Conservation (phyloP, 2,329 filamentous ascomycete genomes). For the Alternaria sp. region DNA sequence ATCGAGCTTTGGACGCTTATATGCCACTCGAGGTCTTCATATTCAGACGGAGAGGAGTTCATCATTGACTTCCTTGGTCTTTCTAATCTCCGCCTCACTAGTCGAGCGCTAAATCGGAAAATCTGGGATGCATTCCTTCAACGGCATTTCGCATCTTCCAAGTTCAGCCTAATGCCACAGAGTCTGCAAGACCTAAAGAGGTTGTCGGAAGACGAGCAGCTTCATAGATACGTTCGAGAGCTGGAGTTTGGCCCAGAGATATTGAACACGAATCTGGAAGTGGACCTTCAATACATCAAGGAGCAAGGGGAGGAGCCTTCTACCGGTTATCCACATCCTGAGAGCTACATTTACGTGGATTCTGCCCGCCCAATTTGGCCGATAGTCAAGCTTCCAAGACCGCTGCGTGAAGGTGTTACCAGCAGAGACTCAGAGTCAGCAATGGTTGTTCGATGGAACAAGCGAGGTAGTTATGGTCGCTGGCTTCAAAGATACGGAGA, state of each 20-base stretch:
- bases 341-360: neutral
- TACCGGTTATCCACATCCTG: neutral
- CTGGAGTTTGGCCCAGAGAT: neutral
- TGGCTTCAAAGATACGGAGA: constrained; percentile 2
- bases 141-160: neutral
- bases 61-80: neutral
- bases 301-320: neutral
- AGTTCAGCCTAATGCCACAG: constrained; percentile 1
- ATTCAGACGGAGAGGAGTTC: neutral
- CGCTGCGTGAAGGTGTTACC: neutral
- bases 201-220: neutral
- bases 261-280: constrained; percentile 3
- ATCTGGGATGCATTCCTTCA: neutral
- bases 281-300: neutral
- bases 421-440: neutral
- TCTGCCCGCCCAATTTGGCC: neutral
- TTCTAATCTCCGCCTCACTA: neutral
- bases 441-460: neutral
- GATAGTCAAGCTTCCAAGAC: neutral
- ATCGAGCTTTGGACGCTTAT: constrained; percentile 2
- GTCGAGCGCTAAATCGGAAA: neutral
- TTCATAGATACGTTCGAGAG: neutral
- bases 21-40: neutral
- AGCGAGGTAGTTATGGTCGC: neutral
- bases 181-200: neutral